Conservation (phyloP, 495 filamentous ascomycete genomes). For the Pyrenopolyporus hunteri region DNA sequence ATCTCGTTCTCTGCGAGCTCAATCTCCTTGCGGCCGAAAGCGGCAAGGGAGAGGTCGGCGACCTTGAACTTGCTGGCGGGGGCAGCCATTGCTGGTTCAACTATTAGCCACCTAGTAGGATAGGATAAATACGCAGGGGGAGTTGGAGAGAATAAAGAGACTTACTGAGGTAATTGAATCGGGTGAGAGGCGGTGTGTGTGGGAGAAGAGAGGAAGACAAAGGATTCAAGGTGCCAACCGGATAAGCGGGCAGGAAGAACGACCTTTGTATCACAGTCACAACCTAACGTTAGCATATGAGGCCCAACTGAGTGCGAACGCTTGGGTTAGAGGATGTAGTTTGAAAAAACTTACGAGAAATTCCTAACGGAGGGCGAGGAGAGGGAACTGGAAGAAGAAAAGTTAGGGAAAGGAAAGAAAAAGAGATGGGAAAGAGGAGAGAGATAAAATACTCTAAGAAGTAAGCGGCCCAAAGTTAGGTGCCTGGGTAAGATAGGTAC, state of each 20-base stretch:
- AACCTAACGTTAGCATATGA: slow-evolving; percentile 18
- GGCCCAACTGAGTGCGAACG: background rate
- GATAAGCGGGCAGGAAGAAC: slow-evolving; percentile 16
- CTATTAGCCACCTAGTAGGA: slow-evolving; percentile 24
- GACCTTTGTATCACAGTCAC: slow-evolving; percentile 3
- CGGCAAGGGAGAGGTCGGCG: slow-evolving; percentile 95
- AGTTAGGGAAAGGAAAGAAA: slow-evolving; percentile 17
- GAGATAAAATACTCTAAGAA: slow-evolving; percentile 1
- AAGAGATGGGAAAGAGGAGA: slow-evolving; percentile 21
- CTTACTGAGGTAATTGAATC: slow-evolving; percentile 20
- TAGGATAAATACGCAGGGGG: too few relatives aligned
- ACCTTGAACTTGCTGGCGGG: slow-evolving; percentile 96
- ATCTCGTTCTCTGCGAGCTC: slow-evolving; percentile 99
- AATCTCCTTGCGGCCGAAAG: slow-evolving; percentile 99
- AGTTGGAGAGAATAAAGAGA: slow-evolving; percentile 2
- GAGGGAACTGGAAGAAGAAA: slow-evolving; percentile 3
- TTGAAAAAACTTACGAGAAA: slow-evolving; percentile 16
- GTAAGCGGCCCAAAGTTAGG: background rate
- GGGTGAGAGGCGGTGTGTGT: slow-evolving; percentile 23
- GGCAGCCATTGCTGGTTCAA: slow-evolving; percentile 62
- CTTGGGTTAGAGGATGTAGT: background rate
- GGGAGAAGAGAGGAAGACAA: slow-evolving; percentile 1
- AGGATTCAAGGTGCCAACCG: slow-evolving; percentile 9
- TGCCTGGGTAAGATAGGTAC: too few relatives aligned
- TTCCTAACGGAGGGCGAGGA: slow-evolving; percentile 10